Evolutionary conservation across 495 filamentous ascomycete genomes (phyloP).

Genomic region (Podospora pseudoanserina): DNA sequence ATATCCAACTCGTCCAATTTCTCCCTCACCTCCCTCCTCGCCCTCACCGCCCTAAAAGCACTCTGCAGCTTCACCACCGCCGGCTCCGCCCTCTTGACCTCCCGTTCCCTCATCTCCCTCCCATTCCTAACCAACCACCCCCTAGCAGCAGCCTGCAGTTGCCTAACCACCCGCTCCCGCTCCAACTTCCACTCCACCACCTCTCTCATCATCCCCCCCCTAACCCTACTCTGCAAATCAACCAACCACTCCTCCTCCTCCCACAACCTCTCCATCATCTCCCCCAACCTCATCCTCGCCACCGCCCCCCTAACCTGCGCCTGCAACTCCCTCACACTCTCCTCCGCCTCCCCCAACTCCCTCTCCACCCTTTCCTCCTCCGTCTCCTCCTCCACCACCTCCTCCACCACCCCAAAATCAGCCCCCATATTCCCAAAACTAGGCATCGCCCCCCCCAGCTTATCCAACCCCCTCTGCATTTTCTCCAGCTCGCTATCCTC

Average conservation of each 20-base stretch:
- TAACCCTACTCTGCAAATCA: constrained; percentile 77
- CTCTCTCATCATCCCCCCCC: constrained; percentile 68
- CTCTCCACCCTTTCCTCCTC: constrained; percentile 87
- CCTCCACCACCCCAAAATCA: constrained; percentile 75
- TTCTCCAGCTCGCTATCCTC: constrained; percentile 96
- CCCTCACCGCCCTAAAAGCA: background rate
- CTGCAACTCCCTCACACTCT: constrained; percentile 72
- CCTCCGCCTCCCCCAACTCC: constrained; percentile 73
- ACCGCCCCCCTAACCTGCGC: constrained; percentile 81
- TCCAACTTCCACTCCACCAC: constrained; percentile 72
- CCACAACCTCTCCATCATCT: constrained; percentile 88
- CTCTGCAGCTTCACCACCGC: background rate
- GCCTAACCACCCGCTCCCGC: constrained; percentile 71
- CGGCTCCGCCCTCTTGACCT: background rate
- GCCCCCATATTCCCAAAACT: constrained; percentile 96
- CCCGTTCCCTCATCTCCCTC: constrained; percentile 38
- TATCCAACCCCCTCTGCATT: constrained; percentile 94
- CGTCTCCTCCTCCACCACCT: constrained; percentile 64
- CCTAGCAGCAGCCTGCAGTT: constrained; percentile 73
- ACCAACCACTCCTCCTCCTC: constrained; percentile 73
- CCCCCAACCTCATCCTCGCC: constrained; percentile 70
- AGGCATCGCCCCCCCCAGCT: constrained; percentile 90
- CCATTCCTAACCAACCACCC: constrained; percentile 67
- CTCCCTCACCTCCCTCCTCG: background rate
- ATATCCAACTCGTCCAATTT: background rate